Evolutionary conservation across 768 basidiomycete genomes (phyloP).

Genomic region (Podaxis sp.): DNA sequence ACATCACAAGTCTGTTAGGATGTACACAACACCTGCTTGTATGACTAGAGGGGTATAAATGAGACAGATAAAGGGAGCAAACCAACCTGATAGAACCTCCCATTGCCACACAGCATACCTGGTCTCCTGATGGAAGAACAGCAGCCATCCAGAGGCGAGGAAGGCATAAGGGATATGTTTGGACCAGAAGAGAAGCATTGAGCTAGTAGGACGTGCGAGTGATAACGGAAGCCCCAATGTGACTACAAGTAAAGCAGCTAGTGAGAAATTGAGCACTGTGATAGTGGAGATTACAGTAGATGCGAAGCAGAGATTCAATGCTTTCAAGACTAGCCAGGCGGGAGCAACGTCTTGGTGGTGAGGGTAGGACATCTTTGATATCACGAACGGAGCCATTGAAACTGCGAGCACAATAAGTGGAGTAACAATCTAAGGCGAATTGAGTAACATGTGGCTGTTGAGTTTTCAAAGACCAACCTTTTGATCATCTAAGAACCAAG

Average conservation of each 20-base stretch:
- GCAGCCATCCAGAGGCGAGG: constrained; percentile 56
- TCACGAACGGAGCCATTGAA: constrained; percentile 26
- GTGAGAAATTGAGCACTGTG: constrained; percentile 89
- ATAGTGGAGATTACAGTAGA: constrained; percentile 83
- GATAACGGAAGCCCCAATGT: constrained; percentile 65
- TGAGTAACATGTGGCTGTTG: not conserved
- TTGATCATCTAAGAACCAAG: constrained; percentile 37
- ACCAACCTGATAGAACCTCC: constrained; percentile 79
- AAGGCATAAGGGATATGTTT: constrained; percentile 37
- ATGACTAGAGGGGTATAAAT: constrained; percentile 72
- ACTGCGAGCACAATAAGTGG: constrained; percentile 14
- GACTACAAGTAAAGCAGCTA: constrained; percentile 69
- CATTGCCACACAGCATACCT: constrained; percentile 64
- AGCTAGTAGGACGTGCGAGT: constrained; percentile 29
- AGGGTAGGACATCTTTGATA: constrained; percentile 24
- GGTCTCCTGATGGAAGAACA: constrained; percentile 42
- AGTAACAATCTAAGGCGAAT: constrained; percentile 3
- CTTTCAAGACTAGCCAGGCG: constrained; percentile 51
- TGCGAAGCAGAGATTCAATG: constrained; percentile 75
- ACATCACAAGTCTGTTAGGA: constrained; percentile 27
- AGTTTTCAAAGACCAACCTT: constrained; percentile 27
- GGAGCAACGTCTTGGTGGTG: constrained; percentile 27
- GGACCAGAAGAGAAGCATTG: constrained; percentile 18
- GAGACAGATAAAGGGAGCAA: constrained; percentile 76
- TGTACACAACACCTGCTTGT: constrained; percentile 61